Conservation (phyloP, 2,329 filamentous ascomycete species). For the Aspergillus latus region DNA sequence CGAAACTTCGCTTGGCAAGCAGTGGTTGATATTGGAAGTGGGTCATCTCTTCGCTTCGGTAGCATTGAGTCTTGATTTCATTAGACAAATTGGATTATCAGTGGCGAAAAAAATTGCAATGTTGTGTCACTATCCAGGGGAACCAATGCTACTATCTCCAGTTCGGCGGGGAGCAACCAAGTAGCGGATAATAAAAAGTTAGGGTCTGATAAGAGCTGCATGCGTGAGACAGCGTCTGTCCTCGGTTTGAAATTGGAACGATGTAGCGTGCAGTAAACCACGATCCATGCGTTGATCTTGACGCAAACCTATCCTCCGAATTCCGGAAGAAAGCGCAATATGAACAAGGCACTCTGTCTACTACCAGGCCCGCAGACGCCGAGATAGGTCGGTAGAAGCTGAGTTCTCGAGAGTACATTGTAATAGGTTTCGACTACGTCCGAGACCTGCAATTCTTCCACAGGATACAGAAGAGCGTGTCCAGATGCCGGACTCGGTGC, state of each 20-base stretch:
- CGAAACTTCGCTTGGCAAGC: background rate
- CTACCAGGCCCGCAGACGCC: background rate
- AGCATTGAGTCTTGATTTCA: background rate
- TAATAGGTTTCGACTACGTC: slow-evolving; percentile 3
- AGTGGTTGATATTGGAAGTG: background rate
- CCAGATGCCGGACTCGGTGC: background rate
- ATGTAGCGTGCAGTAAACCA: background rate
- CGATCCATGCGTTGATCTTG: background rate
- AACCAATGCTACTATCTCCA: background rate
- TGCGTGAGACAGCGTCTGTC: slow-evolving; percentile 6
- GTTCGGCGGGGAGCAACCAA: background rate
- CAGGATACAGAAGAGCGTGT: background rate
- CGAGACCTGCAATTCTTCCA: background rate
- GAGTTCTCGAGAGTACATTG: background rate
- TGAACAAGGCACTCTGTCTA: background rate
- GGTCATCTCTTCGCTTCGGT: background rate
- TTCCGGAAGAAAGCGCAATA: background rate
- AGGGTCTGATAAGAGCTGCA: slow-evolving; percentile 6
- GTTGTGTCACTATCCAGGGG: slow-evolving; percentile 5
- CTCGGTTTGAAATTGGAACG: background rate
- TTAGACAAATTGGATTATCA: background rate
- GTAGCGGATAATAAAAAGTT: background rate
- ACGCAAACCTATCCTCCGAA: background rate
- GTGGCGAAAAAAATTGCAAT: slow-evolving; percentile 7
- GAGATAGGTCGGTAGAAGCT: background rate